Evolutionary conservation across 352 stramenopile species (phyloP), one percentile per base, ranked within the genome.

Genomic region (Phytophthora tubulina): DNA sequence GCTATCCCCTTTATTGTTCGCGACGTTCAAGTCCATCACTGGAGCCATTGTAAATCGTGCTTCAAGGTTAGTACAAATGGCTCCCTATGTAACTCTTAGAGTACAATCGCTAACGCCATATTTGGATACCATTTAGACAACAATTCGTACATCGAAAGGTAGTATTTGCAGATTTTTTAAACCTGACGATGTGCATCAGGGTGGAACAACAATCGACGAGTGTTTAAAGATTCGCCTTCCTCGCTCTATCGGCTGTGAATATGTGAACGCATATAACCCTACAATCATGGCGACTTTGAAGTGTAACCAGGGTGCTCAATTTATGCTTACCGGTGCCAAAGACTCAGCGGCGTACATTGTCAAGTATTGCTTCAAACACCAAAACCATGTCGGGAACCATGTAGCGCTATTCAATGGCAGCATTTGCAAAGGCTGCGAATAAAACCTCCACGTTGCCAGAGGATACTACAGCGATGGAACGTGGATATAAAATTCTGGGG

Each of bases 331-430:
- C 13, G 57, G 52, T 3, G 36, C 52, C 0, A 75, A 70, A 9
- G 54, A 74, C n/a, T 57, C 54, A 2, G 75, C 65, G 0, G 65
- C 68, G 1, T 80, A 82, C 27, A 55, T 73, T 4, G 68, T 54
- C 5, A 80, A 80, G 3, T 80, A 80, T 17, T 79, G 60, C 27
- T 75, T 75, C 3, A 77, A 80, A 49, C 44, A 21, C 0, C 71
- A 78, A 32, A 72, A 79, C 3, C 44, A 41, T 6, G 49, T 82
- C 7, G 71, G 75, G 32, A 79, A 78, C 17, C n/a, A 73, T 0
- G 8, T 14, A 0, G 67, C 70, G 8, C 4, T 75, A 2, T 59
- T 59, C 64, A 0, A 5, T 75, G 0, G 66, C 66, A 10, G 71
- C 65, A 6, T 72, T 74, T 32, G 44, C 63, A 0, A 72, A 69